These are phyloP conservation scores for Alternaria sp. DNA, from an alignment of 2,329 filamentous ascomycete genomes.

Conservation along the genomic window DNA sequence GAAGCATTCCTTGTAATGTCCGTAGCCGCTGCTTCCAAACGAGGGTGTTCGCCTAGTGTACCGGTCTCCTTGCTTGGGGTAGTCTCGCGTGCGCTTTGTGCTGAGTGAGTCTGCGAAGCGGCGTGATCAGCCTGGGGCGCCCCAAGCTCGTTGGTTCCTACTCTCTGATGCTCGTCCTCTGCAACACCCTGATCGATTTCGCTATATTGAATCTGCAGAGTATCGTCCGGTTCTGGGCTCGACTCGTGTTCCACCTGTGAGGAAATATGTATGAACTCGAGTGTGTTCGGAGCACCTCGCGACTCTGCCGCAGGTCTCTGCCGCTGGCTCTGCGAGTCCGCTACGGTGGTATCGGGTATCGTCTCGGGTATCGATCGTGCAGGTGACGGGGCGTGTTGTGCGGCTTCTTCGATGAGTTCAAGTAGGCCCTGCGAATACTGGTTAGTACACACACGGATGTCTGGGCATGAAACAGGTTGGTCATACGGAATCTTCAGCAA, in stretches of 20 bases:
- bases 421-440: constrained; percentile 15
- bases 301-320: constrained; percentile 4
- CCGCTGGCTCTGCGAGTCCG: constrained; percentile 23
- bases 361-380: constrained; percentile 38
- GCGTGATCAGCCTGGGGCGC: background rate
- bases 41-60: background rate
- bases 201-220: background rate
- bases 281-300: constrained; percentile 6
- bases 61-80: background rate
- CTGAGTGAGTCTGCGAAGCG: background rate
- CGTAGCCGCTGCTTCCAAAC: background rate
- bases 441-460: constrained; percentile 9
- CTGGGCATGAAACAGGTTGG: background rate
- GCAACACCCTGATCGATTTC: background rate
- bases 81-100: background rate
- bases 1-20: background rate
- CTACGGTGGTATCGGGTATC: constrained; percentile 23
- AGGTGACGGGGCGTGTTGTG: constrained; percentile 19
- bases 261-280: constrained; percentile 4
- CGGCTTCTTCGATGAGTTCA: constrained; percentile 18
- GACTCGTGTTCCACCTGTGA: constrained; percentile 1
- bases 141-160: background rate
- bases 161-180: background rate
- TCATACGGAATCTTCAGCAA: constrained; percentile 20
- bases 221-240: background rate